A percentile compares a stretch with the other conserved stretches of the same genome.
These are phyloP conservation scores for Elongisporangium prolatum DNA, from an alignment of 352 stramenopile genomes.

Conservation along the genomic window DNA sequence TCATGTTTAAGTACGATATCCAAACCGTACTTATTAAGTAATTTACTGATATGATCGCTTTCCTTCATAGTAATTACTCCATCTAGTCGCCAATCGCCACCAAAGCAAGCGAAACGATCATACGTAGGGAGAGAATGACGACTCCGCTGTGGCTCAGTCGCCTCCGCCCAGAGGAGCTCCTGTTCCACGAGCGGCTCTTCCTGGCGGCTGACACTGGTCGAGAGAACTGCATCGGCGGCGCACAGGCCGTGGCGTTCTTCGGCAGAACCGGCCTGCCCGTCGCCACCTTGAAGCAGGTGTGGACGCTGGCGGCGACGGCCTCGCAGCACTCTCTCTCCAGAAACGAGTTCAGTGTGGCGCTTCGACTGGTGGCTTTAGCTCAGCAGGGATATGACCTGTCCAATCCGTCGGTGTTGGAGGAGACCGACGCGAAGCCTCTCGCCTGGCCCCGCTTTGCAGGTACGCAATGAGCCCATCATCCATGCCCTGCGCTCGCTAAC, in stretches of 20 bases:
- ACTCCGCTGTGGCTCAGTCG: not conserved
- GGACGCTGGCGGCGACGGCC: conserved; percentile 18
- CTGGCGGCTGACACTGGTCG: conserved; percentile 18
- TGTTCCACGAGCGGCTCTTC: conserved; percentile 18
- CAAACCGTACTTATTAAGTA: not conserved
- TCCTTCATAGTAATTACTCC: not conserved
- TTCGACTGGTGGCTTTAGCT: conserved; percentile 22
- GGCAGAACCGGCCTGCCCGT: conserved; percentile 15
- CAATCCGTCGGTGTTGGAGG: not conserved
- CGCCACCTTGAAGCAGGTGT: conserved; percentile 27
- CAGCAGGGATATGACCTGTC: conserved; percentile 22
- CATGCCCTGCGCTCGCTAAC: not conserved
- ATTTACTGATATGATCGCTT: not conserved
- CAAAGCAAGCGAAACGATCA: not conserved
- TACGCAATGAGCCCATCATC: not conserved
- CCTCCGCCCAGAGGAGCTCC: not conserved
- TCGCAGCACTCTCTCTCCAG: conserved; percentile 12
- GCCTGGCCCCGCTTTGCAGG: conserved; percentile 13
- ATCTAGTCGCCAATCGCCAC: not conserved
- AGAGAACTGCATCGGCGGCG: conserved; percentile 13
- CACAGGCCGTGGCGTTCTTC: conserved; percentile 24
- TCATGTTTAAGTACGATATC: not conserved
- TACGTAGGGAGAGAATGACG: not conserved
- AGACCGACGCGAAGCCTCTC: conserved; percentile 1
- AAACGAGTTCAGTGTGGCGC: conserved; percentile 14